Evolutionary conservation across 768 basidiomycete genomes (phyloP), one percentile per base, ranked within the genome.

Genomic region (Tylopilus vinaceipallidus): DNA sequence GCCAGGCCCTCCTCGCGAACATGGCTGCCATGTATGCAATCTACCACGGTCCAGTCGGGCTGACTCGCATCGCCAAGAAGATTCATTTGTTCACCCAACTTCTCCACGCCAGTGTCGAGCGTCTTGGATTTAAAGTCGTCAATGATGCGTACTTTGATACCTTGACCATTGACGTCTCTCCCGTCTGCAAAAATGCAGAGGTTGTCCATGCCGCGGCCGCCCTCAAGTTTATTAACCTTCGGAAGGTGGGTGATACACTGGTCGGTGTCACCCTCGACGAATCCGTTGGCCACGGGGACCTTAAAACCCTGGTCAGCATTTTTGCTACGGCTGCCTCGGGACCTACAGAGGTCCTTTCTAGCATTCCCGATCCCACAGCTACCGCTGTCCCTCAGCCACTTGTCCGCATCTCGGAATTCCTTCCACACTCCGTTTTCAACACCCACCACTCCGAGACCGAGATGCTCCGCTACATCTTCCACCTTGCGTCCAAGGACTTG

Each of bases 21-120:
- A 98, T 98, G 92, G 92, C 97, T 17, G 94, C 95, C 30, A 98
- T 99, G 95, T 94, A 93, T 64, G 94, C 94, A 6, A 83, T 98
- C 19, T 98, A 97, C 67, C 97, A 99, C 63, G 97, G 97, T 11
- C 89, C 97, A 0, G 77, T 75, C 37, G 94, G 95, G 49, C 77
- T 99, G 24, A 74, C 76, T 50, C 82, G 82, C 39, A 98, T 98
- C 55, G 94, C 93, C 17, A 75, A 79, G 64, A 92, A 90, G 71
- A 90, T 98, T n/a, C 93, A 98, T 67, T 77, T 83, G 17, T 81
- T 91, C 58, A 88, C 97, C 0, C 83, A 86, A 48, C 76, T 91
- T 46, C 80, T 98, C 59, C 84, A 80, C 62, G 66, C 74, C 2
- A 70, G 80, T 2, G 74, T 95, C 39, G 81, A 88, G 60, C 62